Conservation (phyloP, 768 basidiomycete genomes). For the Suillus sp. region DNA sequence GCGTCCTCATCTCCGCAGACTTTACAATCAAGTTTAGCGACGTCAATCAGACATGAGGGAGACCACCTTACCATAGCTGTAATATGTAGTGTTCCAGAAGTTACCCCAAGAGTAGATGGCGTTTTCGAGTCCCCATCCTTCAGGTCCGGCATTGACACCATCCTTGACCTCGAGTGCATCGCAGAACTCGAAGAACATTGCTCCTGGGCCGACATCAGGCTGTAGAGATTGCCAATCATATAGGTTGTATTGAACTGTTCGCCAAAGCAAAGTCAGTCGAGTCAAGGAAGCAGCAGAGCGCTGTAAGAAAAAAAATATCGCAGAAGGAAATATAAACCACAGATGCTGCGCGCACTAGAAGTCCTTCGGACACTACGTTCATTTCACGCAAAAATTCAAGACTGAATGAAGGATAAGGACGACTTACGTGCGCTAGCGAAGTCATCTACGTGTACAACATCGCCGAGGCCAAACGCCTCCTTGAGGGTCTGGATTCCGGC, state of each 20-base stretch:
- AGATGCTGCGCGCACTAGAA: neutral
- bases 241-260: constrained; percentile 49
- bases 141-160: constrained; percentile 41
- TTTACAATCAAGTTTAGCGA: constrained; percentile 26
- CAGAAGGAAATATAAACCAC: neutral
- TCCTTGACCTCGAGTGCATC: constrained; percentile 42
- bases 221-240: constrained; percentile 72
- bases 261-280: neutral
- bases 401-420: neutral
- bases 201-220: constrained; percentile 45
- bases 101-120: constrained; percentile 64
- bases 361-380: neutral
- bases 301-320: neutral
- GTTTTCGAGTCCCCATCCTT: constrained; percentile 64
- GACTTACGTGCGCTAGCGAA: constrained; percentile 56
- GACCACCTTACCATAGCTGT: constrained; percentile 42
- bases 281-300: neutral
- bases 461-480: constrained; percentile 57
- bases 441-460: constrained; percentile 64
- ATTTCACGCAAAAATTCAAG: neutral
- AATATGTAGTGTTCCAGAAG: constrained; percentile 56
- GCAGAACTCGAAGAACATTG: constrained; percentile 41
- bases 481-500: constrained; percentile 57
- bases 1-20: constrained; percentile 52
- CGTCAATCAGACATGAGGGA: neutral